Base-by-base conservation (phyloP, 1,139 yeast species). In the Zhuliangozyma blackwelliae region DNA sequence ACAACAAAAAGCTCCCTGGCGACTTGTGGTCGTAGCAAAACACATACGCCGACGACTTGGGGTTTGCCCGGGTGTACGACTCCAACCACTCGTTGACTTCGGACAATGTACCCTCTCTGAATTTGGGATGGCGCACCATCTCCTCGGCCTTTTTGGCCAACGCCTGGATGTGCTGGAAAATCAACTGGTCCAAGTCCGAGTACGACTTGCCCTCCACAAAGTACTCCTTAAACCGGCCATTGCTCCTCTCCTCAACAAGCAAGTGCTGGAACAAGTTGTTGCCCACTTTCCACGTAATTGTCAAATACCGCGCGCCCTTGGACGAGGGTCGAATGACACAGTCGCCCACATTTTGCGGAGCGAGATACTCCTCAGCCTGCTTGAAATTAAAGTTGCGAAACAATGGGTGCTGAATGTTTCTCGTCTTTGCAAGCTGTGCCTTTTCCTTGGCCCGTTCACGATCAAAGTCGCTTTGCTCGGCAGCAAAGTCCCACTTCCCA, bases 271-370 rank as follows among this genome's bases (percentile, higher is more conserved):
- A 94, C 46, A 92, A 67, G 55, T 82, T 85, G 52, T 86, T 92
- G 42, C 88, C 92, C 28, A 94, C 90, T 57, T 92, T 92, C 97
- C 98, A 92, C 0, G 99, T 92, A 29, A 90, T 84, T 2, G 96
- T 90, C 50, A 92, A 73, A 59, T 80, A 96, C 47, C 87, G 85
- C 31, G 78, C 73, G 27, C 98, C 98, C 44, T 82, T 80, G 7
- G 96, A 87, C 1, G 97, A 89, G 9, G 97, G 98, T 49, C 99
- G 78, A 40, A 92, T 87, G 25, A 94, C 95, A 63, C 89, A 78
- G 51, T 88, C 96, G 35, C 99, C 99, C 42, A 90, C 82, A 33
- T 82, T 78, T 58, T 85, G 77, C 11, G 96, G 86, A 10, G 97
- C 96, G 53, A 92, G 72, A 51, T 75, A 90, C 51, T 87, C 95